Conservation (phyloP, 257 asterid species). For the Ilex asprella region DNA sequence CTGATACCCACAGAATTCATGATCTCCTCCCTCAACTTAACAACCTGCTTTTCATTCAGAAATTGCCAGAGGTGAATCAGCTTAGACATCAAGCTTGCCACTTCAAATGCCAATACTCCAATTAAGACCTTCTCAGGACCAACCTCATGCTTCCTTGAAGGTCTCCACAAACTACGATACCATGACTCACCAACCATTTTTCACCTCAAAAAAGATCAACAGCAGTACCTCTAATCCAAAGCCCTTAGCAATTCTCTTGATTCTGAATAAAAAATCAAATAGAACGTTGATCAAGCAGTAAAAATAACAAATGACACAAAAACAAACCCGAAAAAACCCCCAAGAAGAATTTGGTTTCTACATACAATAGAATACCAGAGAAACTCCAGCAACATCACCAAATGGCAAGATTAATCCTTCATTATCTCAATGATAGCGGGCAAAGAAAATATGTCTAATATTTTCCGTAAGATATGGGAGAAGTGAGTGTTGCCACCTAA, state of each 20-base stretch:
- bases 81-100: conserved; percentile 82
- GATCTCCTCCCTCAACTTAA: conserved; percentile 59
- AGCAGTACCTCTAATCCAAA: conserved; percentile 14
- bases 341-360: too few species aligned
- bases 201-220: conserved; percentile 10
- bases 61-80: conserved; percentile 84
- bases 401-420: too few species aligned
- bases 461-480: too few species aligned
- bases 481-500: too few species aligned
- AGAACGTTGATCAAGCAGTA: neutral
- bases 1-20: conserved; percentile 53
- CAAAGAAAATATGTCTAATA: too few species aligned
- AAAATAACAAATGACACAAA: too few species aligned
- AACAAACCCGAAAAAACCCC: too few species aligned
- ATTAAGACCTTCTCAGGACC: conserved; percentile 40
- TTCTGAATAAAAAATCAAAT: conserved; percentile 16
- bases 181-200: conserved; percentile 80
- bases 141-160: conserved; percentile 42
- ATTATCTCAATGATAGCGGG: too few species aligned
- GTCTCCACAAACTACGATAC: conserved; percentile 67
- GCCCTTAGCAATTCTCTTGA: conserved; percentile 18
- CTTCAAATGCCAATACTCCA: conserved; percentile 87
- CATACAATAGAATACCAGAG: neutral
- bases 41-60: conserved; percentile 62
- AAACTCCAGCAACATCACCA: too few species aligned